Evolutionary conservation across 371 early-diverging fungal species (phyloP).

Genomic region (Mortierella sp.): DNA sequence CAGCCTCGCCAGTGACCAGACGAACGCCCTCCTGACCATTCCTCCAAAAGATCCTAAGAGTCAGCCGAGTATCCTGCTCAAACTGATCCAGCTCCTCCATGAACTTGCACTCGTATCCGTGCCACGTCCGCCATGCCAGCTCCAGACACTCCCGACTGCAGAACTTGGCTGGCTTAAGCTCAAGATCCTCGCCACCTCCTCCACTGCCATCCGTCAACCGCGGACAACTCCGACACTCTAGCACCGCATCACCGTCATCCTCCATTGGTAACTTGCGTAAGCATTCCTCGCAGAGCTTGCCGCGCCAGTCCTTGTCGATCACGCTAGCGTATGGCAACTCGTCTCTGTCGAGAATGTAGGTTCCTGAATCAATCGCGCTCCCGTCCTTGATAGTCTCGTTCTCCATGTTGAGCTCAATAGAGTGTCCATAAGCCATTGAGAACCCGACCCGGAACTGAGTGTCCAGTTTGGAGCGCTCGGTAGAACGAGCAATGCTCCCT

Average conservation of each 20-base stretch:
- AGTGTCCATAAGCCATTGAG: constrained; percentile 34
- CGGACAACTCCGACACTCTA: constrained; percentile 33
- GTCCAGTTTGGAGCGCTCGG: constrained; percentile 17
- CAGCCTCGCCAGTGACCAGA: neutral
- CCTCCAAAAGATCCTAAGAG: constrained; percentile 40
- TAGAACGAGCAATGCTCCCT: neutral
- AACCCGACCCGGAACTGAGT: constrained; percentile 36
- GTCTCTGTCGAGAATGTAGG: constrained; percentile 27
- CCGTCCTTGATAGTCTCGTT: neutral
- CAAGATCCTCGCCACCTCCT: neutral
- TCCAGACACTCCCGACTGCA: constrained; percentile 33
- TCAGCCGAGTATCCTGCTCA: constrained; percentile 24
- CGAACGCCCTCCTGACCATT: constrained; percentile 11
- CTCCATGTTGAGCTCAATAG: constrained; percentile 26
- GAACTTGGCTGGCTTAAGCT: constrained; percentile 20
- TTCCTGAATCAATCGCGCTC: constrained; percentile 36
- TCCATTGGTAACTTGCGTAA: constrained; percentile 16
- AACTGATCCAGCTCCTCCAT: constrained; percentile 14
- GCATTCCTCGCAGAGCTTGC: constrained; percentile 48
- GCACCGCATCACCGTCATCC: neutral
- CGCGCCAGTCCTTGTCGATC: constrained; percentile 38
- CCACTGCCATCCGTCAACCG: neutral
- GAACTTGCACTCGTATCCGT: constrained; percentile 39
- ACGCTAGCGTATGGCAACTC: constrained; percentile 51
- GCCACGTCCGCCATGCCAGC: constrained; percentile 44